phyloP scores from a whole-genome alignment of 192 early-diverging fungal genomes.

The Phlyctochytrium bullatum region DNA sequence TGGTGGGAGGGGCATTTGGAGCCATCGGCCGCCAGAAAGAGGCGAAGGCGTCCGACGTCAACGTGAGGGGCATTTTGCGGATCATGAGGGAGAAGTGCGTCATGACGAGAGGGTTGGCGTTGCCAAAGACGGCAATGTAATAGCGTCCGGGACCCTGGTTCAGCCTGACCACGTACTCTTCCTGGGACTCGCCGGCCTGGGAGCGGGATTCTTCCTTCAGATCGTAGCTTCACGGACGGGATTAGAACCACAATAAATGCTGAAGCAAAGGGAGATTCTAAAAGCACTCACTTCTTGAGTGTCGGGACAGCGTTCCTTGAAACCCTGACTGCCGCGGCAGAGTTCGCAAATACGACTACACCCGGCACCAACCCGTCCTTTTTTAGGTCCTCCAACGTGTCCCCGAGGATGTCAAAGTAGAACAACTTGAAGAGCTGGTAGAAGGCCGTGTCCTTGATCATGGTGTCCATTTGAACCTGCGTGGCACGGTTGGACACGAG shows the following conservation, averaged over 20 bases:
- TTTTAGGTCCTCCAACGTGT: background rate
- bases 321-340: constrained; percentile 1
- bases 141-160: background rate
- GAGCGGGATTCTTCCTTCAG: constrained; percentile 1
- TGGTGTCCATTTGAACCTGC: background rate
- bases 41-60: background rate
- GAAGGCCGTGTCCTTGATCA: constrained; percentile 3
- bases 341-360: constrained; percentile 2
- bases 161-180: background rate
- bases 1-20: background rate
- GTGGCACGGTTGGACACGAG: background rate
- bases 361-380: background rate
- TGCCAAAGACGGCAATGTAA: constrained; percentile 7
- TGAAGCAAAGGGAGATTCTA: background rate
- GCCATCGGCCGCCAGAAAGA: background rate
- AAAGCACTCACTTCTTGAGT: background rate
- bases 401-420: background rate
- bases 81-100: background rate
- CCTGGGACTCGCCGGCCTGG: constrained; percentile 1
- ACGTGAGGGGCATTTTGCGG: constrained; percentile 2
- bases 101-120: background rate
- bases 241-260: background rate
- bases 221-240: background rate
- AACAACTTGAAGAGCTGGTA: constrained; percentile 9
- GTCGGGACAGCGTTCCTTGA: constrained; percentile 5